Conservation (phyloP, 2,329 filamentous ascomycete species). For the Dichotomopilus funicola region DNA sequence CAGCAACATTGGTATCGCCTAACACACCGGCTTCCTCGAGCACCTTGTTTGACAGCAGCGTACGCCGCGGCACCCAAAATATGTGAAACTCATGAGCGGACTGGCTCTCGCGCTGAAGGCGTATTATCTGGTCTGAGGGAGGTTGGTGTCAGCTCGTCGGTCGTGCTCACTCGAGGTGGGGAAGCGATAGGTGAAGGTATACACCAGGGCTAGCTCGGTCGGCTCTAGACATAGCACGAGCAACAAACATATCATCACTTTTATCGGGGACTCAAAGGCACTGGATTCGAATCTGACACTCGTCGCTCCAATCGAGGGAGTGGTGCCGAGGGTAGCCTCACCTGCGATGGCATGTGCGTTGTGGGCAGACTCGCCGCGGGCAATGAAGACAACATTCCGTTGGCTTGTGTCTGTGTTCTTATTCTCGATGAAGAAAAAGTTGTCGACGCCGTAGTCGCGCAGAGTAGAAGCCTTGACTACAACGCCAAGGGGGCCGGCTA, state of each 20-base stretch:
- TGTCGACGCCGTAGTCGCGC: conserved; percentile 96
- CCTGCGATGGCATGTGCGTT: conserved; percentile 83
- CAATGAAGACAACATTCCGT: conserved; percentile 90
- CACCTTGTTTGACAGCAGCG: conserved; percentile 82
- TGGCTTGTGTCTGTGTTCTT: conserved; percentile 91
- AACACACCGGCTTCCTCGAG: conserved; percentile 89
- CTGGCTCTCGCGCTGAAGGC: conserved; percentile 78
- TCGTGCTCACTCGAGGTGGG: conserved; percentile 42
- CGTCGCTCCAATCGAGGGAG: background rate
- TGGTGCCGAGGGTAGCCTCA: conserved; percentile 40
- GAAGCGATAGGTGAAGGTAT: conserved; percentile 15
- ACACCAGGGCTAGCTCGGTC: conserved; percentile 17
- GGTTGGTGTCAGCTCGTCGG: conserved; percentile 47
- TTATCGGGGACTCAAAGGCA: conserved; percentile 26
- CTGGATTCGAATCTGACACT: too few relatives aligned
- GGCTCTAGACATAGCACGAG: conserved; percentile 13
- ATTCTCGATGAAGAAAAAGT: conserved; percentile 95
- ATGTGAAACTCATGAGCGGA: conserved; percentile 94
- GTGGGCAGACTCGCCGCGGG: conserved; percentile 79
- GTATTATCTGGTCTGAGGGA: conserved; percentile 75
- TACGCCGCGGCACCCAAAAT: conserved; percentile 91
- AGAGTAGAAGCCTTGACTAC: conserved; percentile 93
- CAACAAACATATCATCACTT: conserved; percentile 10
- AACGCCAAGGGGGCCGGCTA: conserved; percentile 82
- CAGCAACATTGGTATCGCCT: conserved; percentile 82